Conservation (phyloP, 306 rosid species). For the Glycine tomentella region DNA sequence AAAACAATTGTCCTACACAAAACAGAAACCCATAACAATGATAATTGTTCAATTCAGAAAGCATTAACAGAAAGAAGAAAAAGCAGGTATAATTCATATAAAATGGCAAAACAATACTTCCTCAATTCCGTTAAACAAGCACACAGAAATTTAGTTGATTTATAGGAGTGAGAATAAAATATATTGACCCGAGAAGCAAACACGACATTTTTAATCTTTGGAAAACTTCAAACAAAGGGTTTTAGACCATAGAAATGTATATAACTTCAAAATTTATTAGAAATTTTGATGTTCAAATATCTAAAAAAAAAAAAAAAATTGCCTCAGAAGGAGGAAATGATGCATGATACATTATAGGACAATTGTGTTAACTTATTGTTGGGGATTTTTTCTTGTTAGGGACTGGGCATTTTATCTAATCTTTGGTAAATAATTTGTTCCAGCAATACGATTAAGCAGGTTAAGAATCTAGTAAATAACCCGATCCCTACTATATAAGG, state of each 20-base stretch:
- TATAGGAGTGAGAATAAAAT: not conserved
- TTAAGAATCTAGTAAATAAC: not conserved
- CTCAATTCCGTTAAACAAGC: not conserved
- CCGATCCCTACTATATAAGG: not conserved
- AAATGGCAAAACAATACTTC: not conserved
- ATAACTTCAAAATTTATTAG: constrained; percentile 5
- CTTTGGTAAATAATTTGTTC: constrained; percentile 11
- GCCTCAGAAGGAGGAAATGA: too few species aligned
- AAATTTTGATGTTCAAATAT: not conserved
- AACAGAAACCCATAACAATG: constrained; percentile 39
- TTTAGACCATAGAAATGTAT: not conserved
- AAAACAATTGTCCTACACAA: constrained; percentile 54
- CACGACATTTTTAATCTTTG: not conserved
- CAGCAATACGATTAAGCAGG: not conserved
- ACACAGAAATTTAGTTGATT: not conserved
- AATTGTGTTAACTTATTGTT: not conserved
- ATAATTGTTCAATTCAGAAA: constrained; percentile 40
- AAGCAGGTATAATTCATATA: not conserved
- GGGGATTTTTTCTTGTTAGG: constrained; percentile 1
- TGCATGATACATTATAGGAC: too few species aligned
- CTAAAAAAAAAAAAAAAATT: constrained; percentile 16
- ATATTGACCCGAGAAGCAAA: constrained; percentile 4
- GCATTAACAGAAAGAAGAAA: constrained; percentile 33
- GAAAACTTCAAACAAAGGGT: not conserved
- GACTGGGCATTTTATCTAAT: not conserved